Base-by-base conservation (phyloP, 139 green algal species). In the Closterium sp. region DNA sequence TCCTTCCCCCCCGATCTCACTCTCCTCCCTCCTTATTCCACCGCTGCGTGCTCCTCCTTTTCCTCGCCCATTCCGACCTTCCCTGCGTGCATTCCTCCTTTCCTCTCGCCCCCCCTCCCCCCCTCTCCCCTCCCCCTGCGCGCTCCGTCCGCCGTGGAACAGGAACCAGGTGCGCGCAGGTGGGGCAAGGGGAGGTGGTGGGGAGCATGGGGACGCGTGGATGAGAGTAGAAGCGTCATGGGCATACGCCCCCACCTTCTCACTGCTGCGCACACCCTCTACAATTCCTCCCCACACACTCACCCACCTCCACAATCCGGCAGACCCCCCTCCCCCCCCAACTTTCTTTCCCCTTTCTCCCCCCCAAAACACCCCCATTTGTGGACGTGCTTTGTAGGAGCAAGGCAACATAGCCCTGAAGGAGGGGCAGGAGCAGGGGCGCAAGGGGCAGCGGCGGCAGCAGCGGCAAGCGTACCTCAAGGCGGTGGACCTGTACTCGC, bases 351-450 rank as follows among this genome's bases (percentile, higher is more conserved):
- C 19, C 21, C 66, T 84, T 21, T 19, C 66, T 84, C 66, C 21
- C 19, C 66, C 19, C n/a, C n/a, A n/a, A n/a, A n/a, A n/a, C n/a
- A n/a, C n/a, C n/a, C n/a, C 16, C 31, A 84, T 9, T 5, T 8
- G 87, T 35, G n/a, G 33, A 30, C 34, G 10, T 88, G 30, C 34
- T 31, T 30, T 89, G 31, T 84, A 93, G 90, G 90, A 93, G 90
- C 90, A 93, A 55, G 90, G 90, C 86, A 93, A 93, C 90, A 91
- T 91, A 1, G 33, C 87, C 33, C 90, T 93, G n/a, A 92, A 92
- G 33, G 92, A 93, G 34, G 90, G 90, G 21, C 86, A 86, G 28
- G 69, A 35, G 32, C 23, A 34, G 43, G 43, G 43, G 9, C 43
- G 43, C 43, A 69, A 69, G 43, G 43, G 43, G 43, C 43, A 69